Evolutionary conservation across 2,329 filamentous ascomycete genomes (phyloP).

Genomic region (Macrophomina pseudophaseolina): DNA sequence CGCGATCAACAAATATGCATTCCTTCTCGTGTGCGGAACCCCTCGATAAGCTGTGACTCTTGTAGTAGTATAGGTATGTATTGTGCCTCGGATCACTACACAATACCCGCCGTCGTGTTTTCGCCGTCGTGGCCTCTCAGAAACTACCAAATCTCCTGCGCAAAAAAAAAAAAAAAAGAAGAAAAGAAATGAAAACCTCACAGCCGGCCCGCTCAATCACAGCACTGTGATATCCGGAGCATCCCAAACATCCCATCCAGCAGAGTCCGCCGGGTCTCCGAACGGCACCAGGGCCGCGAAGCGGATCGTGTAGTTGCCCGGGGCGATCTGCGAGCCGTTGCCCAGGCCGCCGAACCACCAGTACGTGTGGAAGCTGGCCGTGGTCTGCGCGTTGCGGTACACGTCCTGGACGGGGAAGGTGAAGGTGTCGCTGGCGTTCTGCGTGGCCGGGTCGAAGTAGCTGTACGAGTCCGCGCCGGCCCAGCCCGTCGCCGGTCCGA

Average conservation of each 20-base stretch:
- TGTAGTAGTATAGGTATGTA: too few relatives aligned
- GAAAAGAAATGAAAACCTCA: too few relatives aligned
- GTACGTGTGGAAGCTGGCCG: slow-evolving; percentile 18
- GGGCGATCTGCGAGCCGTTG: slow-evolving; percentile 36
- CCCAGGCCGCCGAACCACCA: slow-evolving; percentile 39
- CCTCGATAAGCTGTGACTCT: too few relatives aligned
- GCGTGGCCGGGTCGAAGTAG: slow-evolving; percentile 30
- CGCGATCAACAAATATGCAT: too few relatives aligned
- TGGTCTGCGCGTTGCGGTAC: slow-evolving; percentile 27
- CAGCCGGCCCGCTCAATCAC: background rate
- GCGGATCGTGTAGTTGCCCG: slow-evolving; percentile 34
- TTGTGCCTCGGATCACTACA: too few relatives aligned
- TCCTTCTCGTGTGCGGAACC: too few relatives aligned
- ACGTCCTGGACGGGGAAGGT: slow-evolving; percentile 33
- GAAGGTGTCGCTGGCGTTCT: slow-evolving; percentile 34
- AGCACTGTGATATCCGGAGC: slow-evolving; percentile 25
- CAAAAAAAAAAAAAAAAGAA: too few relatives aligned
- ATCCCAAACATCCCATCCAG: slow-evolving; percentile 36
- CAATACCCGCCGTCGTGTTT: too few relatives aligned
- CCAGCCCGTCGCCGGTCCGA: slow-evolving; percentile 37
- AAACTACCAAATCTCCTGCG: too few relatives aligned
- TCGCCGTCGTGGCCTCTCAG: too few relatives aligned
- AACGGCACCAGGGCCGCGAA: slow-evolving; percentile 38
- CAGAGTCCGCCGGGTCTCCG: slow-evolving; percentile 29
- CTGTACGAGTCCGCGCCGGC: slow-evolving; percentile 26